Evolutionary conservation across 345 rosid genomes (phyloP).

Genomic region (Linum usitatissimum): DNA sequence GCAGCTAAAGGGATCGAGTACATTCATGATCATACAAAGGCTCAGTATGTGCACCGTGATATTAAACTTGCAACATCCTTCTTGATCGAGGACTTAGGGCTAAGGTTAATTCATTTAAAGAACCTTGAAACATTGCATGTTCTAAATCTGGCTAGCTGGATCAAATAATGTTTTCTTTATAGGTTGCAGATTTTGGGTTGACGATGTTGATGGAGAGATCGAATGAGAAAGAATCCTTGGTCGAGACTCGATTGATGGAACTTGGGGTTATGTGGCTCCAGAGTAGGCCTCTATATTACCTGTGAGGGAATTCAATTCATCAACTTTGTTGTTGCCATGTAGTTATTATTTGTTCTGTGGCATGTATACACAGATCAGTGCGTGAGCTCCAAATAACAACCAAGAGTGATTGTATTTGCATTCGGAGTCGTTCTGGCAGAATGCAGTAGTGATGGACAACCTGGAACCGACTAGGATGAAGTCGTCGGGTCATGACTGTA

Average conservation of each 20-base stretch:
- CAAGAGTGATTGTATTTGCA: constrained; percentile 28
- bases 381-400: constrained; percentile 26
- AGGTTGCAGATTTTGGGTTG: constrained; percentile 33
- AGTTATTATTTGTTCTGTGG: background rate
- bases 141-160: background rate
- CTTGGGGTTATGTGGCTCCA: constrained; percentile 30
- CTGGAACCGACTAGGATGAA: constrained; percentile 18
- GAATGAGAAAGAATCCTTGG: constrained; percentile 17
- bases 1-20: constrained; percentile 33
- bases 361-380: constrained; percentile 16
- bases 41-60: constrained; percentile 28
- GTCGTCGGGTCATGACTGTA: constrained; percentile 17
- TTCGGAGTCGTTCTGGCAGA: constrained; percentile 31
- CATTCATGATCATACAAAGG: constrained; percentile 30
- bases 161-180: background rate
- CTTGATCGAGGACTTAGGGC: constrained; percentile 26
- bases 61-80: constrained; percentile 31
- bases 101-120: constrained; percentile 14
- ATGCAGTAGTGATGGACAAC: constrained; percentile 18
- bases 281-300: constrained; percentile 18
- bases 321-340: background rate
- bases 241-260: constrained; percentile 26
- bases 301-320: background rate
- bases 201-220: constrained; percentile 27
- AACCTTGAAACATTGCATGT: background rate